Evolutionary conservation across 2,329 filamentous ascomycete genomes (phyloP).

Genomic region (Colletotrichum sp.): DNA sequence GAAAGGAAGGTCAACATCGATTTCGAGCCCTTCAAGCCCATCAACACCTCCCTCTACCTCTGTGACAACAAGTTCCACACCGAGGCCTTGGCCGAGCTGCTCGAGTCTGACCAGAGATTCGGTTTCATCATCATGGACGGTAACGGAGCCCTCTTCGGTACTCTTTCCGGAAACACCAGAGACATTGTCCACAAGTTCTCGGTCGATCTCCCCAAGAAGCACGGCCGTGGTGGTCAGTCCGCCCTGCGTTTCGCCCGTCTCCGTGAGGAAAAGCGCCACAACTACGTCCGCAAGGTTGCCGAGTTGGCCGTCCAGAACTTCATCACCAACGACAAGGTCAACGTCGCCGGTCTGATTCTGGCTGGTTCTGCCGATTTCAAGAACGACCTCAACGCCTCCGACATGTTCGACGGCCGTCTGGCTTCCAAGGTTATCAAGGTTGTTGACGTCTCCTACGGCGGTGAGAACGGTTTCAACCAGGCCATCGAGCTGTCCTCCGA

Average conservation of each 20-base stretch:
- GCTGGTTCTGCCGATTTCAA: constrained; percentile 99
- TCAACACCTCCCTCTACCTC: constrained; percentile 98
- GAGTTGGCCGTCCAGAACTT: constrained; percentile 99
- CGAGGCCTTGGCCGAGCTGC: constrained; percentile 92
- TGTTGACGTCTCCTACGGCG: constrained; percentile 97
- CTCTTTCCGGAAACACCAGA: constrained; percentile 94
- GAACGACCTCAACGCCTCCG: constrained; percentile 96
- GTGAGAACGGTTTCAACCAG: constrained; percentile 99
- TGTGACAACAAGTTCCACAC: constrained; percentile 99
- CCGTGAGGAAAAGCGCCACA: constrained; percentile 99
- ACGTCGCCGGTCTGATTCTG: constrained; percentile 93
- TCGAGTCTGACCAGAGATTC: constrained; percentile 99
- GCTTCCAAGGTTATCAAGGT: constrained; percentile 98
- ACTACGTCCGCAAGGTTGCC: constrained; percentile 98
- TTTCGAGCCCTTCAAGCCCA: constrained; percentile 99
- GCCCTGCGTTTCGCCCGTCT: constrained; percentile 99
- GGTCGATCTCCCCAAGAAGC: constrained; percentile 99
- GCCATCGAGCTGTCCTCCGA: constrained; percentile 95
- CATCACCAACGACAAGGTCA: constrained; percentile 98
- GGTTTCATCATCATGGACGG: constrained; percentile 99
- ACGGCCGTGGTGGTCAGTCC: constrained; percentile 99
- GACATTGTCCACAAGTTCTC: constrained; percentile 98
- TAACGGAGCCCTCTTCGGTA: constrained; percentile 97
- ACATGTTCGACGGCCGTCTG: constrained; percentile 94
- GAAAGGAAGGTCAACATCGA: constrained; percentile 99